Evolutionary conservation across 129 eudicot species (phyloP).

Genomic region (Erigeron canadensis): DNA sequence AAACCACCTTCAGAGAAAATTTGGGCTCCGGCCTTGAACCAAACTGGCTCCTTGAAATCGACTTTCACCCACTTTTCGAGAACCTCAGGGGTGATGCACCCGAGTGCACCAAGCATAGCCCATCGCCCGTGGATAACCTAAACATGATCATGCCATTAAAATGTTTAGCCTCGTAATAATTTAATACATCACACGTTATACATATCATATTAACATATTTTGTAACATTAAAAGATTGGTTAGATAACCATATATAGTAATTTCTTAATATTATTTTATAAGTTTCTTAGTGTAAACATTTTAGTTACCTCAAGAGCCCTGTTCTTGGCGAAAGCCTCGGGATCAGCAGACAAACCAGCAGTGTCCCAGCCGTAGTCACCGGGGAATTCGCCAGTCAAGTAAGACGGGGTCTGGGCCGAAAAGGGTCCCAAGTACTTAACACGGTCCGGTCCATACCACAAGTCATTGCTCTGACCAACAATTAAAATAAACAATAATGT

Average conservation of each 20-base stretch:
- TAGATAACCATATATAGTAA: too few relatives aligned
- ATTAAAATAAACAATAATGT: conserved; percentile 14
- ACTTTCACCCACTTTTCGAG: conserved; percentile 71
- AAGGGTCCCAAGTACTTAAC: conserved; percentile 91
- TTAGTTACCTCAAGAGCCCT: conserved; percentile 78
- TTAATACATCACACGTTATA: not conserved
- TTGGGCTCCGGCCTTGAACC: conserved; percentile 91
- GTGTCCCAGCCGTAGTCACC: conserved; percentile 95
- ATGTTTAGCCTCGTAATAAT: not conserved
- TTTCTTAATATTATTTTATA: too few relatives aligned
- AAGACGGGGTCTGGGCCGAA: conserved; percentile 81
- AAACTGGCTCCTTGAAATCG: conserved; percentile 76
- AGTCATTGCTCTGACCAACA: conserved; percentile 47
- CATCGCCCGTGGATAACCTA: conserved; percentile 84
- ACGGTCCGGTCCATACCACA: conserved; percentile 92
- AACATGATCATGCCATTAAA: not conserved
- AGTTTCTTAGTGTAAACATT: too few relatives aligned
- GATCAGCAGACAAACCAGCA: conserved; percentile 89
- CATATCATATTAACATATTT: not conserved
- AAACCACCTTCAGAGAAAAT: conserved; percentile 83
- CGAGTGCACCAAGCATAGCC: conserved; percentile 90
- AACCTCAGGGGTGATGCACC: conserved; percentile 77
- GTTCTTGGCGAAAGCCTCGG: conserved; percentile 83
- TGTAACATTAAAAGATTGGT: too few relatives aligned
- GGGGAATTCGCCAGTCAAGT: conserved; percentile 81